These are phyloP conservation scores for Yamadazyma friedrichii DNA, from an alignment of 1,139 yeast genomes.

Conservation along the genomic window DNA sequence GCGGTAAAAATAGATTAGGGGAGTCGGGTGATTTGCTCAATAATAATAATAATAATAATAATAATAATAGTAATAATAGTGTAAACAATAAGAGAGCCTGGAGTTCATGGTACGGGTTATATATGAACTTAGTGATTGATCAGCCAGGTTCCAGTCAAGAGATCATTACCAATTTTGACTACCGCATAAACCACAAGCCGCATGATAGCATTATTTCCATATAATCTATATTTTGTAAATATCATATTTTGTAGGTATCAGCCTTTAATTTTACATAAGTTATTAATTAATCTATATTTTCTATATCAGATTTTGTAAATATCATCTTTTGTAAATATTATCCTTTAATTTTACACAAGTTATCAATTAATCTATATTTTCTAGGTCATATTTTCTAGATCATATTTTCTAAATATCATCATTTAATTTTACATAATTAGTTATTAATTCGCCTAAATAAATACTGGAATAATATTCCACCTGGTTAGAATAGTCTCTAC, in stretches of 20 bases:
- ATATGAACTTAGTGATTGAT: conserved; percentile 57
- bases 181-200: conserved; percentile 65
- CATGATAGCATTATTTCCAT: conserved; percentile 41
- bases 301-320: too few relatives aligned
- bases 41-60: conserved; percentile 1
- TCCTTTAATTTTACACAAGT: conserved; percentile 9
- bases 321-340: not conserved
- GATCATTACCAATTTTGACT: conserved; percentile 57
- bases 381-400: too few relatives aligned
- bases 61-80: conserved; percentile 2
- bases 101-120: conserved; percentile 73
- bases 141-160: conserved; percentile 47
- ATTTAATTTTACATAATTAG: conserved; percentile 5
- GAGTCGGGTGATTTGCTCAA: conserved; percentile 50
- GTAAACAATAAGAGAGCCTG: conserved; percentile 39
- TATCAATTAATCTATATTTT: conserved; percentile 36
- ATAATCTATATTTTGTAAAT: not conserved
- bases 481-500: conserved; percentile 14
- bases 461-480: conserved; percentile 30
- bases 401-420: conserved; percentile 1
- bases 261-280: conserved; percentile 9
- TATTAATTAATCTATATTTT: conserved; percentile 36
- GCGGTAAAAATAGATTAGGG: conserved; percentile 63
- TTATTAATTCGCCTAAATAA: conserved; percentile 36
- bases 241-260: not conserved